A percentile compares a stretch with the other conserved stretches of the same genome.
phyloP scores from a whole-genome alignment of 257 asterid genomes.

The Forsythia viridissima region DNA sequence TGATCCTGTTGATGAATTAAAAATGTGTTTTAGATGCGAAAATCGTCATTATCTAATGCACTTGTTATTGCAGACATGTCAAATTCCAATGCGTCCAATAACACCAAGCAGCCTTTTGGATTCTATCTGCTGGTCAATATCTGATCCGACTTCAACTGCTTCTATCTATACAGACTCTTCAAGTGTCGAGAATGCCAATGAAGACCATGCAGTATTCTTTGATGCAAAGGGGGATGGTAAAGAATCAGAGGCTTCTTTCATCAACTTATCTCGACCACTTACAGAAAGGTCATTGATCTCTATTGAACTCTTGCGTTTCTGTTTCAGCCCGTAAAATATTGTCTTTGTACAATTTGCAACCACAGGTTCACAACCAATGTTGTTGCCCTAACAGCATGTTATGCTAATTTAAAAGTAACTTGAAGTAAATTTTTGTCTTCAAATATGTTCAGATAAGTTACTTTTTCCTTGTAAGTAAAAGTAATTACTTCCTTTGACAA shows the following conservation, averaged over 20 bases:
- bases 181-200: conserved; percentile 49
- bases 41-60: not conserved
- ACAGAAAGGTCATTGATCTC: conserved; percentile 62
- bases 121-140: conserved; percentile 94
- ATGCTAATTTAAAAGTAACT: too few species aligned
- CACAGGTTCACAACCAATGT: not conserved
- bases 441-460: too few species aligned
- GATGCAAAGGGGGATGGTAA: conserved; percentile 70
- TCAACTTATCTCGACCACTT: conserved; percentile 77
- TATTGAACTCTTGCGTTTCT: conserved; percentile 8
- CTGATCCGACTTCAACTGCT: conserved; percentile 84
- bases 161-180: conserved; percentile 72
- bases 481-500: too few species aligned
- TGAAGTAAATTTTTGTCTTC: too few species aligned
- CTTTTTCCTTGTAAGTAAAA: too few species aligned
- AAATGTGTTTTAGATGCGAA: not conserved
- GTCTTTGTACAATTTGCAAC: not conserved
- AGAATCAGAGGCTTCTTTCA: conserved; percentile 71
- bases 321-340: not conserved
- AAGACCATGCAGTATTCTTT: conserved; percentile 47
- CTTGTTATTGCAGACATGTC: conserved; percentile 69
- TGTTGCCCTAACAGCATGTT: not conserved
- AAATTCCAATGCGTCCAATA: conserved; percentile 82
- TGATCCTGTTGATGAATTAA: not conserved
- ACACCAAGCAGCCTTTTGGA: conserved; percentile 82